Evolutionary conservation across 495 filamentous ascomycete genomes (phyloP).

Genomic region (Tuber magnatum): DNA sequence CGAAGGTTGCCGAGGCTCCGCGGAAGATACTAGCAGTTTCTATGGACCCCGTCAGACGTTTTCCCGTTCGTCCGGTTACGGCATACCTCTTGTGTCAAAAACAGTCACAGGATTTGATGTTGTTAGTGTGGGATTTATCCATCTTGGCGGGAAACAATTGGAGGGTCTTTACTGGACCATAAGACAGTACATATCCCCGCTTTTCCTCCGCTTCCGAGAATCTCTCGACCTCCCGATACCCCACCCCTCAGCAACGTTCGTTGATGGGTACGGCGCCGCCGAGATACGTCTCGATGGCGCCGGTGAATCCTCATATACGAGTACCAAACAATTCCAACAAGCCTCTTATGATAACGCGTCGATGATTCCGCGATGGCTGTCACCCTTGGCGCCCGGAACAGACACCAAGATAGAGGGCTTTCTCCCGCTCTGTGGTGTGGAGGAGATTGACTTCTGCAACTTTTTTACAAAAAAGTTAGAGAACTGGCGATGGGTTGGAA

Average conservation of each 20-base stretch:
- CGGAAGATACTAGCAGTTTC: neutral
- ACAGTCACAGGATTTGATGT: neutral
- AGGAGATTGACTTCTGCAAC: neutral
- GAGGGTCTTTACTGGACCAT: neutral
- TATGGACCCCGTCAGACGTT: too few relatives aligned
- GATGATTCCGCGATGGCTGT: neutral
- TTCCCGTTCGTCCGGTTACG: neutral
- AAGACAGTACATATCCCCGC: neutral
- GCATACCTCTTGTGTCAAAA: neutral
- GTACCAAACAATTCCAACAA: neutral
- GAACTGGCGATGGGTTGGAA: neutral
- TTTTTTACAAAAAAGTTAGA: neutral
- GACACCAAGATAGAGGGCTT: neutral
- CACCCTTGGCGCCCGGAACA: neutral
- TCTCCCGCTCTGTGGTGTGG: neutral
- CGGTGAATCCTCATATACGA: neutral
- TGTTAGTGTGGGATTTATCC: neutral
- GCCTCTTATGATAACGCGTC: neutral
- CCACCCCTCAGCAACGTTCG: neutral
- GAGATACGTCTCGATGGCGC: neutral
- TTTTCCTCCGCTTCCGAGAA: neutral
- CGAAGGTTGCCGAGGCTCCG: neutral
- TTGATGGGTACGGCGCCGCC: neutral
- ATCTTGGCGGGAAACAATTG: neutral
- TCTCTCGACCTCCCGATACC: neutral